Base-by-base conservation (phyloP, 1,284 basidiomycete genomes). In the Tilletia setariae region DNA sequence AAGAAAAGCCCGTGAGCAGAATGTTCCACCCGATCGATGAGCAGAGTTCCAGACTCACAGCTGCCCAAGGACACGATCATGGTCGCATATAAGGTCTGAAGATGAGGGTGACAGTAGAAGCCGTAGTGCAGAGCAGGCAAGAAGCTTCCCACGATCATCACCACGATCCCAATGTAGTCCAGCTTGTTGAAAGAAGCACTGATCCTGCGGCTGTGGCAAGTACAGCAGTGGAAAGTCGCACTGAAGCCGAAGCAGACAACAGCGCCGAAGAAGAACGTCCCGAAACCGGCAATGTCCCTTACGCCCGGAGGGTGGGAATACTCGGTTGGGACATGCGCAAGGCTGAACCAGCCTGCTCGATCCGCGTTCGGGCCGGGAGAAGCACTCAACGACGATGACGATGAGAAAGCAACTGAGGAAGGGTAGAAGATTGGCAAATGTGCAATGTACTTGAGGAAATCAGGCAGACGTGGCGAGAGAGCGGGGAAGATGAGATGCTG, bases 201-300 rank as follows among this genome's bases (percentile, higher is more conserved):
- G 61, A 63, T 44, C 56, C 32, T 61, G 30, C 15, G 23, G n/a
- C 56, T 62, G 66, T 64, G 15, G 28, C 56, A 61, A 16, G 28
- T 40, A 30, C 56, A 61, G 56, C 56, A 61, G 82, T 96, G 93
- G 79, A 88, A 94, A 69, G 88, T 86, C 9, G 91, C 88, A 74
- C 90, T 92, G 56, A 89, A 87, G 28, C 86, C 85, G 63, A 95
- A 85, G 83, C 93, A 95, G 47, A 89, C 85, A 40, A 90, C 84
- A 0, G 91, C 90, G 51, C 89, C 88, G n/a, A 86, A 72, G 65
- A 94, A 85, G 83, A 93, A 94, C 66, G 89, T 83, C 21, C 84
- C 84, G 74, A 94, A 86, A 9, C 89, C 88, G 13, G 85, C 85
- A 42, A 86, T 85, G 82, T 94, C 92, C 63, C 85, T 77, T 86